phyloP scores from a whole-genome alignment of 345 rosid genomes.

The Citrus cavaleriei region DNA sequence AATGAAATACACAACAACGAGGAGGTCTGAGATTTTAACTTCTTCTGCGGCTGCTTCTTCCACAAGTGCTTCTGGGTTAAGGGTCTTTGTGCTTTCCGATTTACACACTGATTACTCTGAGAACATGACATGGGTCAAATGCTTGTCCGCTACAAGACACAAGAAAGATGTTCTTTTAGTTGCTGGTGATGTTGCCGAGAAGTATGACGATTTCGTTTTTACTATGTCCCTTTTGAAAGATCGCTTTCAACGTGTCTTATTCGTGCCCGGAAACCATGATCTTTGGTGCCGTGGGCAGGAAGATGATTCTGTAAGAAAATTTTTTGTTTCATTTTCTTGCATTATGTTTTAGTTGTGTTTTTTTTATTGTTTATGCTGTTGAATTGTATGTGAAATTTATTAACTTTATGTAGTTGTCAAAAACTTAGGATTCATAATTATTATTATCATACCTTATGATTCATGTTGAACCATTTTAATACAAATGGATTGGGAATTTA shows the following conservation, averaged over 20 bases:
- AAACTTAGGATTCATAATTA: no score
- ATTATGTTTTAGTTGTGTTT: background rate
- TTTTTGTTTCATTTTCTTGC: background rate
- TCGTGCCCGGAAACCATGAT: conserved; percentile 64
- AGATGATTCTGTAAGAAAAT: conserved; percentile 32
- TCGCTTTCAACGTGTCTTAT: conserved; percentile 46
- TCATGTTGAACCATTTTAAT: background rate
- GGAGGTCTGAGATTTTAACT: conserved; percentile 28
- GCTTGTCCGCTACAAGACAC: conserved; percentile 34
- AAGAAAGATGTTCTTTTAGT: conserved; percentile 48
- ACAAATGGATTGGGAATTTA: background rate
- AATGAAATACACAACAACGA: background rate
- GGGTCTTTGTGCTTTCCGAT: conserved; percentile 58
- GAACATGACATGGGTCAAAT: conserved; percentile 55
- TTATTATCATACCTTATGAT: background rate
- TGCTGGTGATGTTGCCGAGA: conserved; percentile 71
- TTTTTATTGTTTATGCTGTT: background rate
- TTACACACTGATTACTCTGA: conserved; percentile 60
- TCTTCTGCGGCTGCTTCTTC: conserved; percentile 8
- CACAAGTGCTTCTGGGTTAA: conserved; percentile 16
- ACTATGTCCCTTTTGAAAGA: conserved; percentile 63
- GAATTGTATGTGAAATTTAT: background rate
- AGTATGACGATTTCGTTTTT: conserved; percentile 32
- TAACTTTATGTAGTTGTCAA: background rate
- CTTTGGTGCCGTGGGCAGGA: conserved; percentile 52